Base-by-base conservation (phyloP, 2,329 filamentous ascomycete genomes). In the Orbilia quercus region DNA sequence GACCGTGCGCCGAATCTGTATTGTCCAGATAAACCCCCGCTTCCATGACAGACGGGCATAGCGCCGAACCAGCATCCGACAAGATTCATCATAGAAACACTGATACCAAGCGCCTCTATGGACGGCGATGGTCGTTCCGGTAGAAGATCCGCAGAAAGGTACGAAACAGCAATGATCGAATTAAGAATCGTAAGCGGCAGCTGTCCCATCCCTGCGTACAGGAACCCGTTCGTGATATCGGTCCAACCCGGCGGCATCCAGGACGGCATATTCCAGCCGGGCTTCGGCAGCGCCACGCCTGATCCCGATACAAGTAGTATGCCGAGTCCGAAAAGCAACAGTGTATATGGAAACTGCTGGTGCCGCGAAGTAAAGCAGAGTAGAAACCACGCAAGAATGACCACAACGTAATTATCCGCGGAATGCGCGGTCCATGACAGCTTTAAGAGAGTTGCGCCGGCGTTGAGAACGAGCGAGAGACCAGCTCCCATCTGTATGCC, bases 1-100 rank as follows among this genome's bases (percentile, higher is more conserved):
- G 91, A 96, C 51, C 94, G 88, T 2, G 94, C 93, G 0, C 94
- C 94, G 77, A 98, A 98, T 2, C 92, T 88, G 80, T 92, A 91
- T 80, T 98, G 94, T 0, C 90, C 95, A 3, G 95, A 95, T 0
- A 98, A 83, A 0, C 94, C 94, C 1, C 94, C 94, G 0, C 92
- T 92, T 69, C 94, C 94, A 79, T 98, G 95, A 79, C 95, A 98
- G 2, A 95, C 88, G 1, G 94, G 95, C 95, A 97, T 98, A 3
- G 90, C 90, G 51, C 93, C 93, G 78, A 96, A 96, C 91, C 91
- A 96, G 78, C 91, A 93, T 14, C 90, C 90, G 0, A 90, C 80
- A 2, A 97, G 82, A 79, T 98, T 98, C 87, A 96, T 96, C 1
- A 84, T 78, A 0, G 89, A 89, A 2, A 98, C 91, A 62, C 91